A percentile compares a stretch with the other conserved stretches of the same genome.
Evolutionary conservation across 1,284 basidiomycete species (phyloP).

Genomic region (Cryptococcus maquisensis): DNA sequence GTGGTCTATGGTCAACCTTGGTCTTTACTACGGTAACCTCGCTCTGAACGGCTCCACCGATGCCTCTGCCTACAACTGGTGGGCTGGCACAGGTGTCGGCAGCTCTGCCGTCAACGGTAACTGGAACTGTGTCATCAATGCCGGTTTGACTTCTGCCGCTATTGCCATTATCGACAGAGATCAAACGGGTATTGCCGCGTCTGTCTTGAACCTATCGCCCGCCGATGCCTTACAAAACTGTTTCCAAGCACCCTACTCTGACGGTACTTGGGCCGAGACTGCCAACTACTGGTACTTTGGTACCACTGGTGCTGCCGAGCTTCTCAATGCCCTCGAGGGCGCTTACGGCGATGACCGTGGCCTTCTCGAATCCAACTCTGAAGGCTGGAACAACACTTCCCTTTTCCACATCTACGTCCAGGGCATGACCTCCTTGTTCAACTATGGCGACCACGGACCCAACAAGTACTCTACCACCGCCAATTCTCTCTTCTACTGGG

Average conservation of each 20-base stretch:
- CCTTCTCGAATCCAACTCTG: constrained; percentile 63
- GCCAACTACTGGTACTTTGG: constrained; percentile 96
- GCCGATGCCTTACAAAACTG: constrained; percentile 77
- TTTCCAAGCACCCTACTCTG: constrained; percentile 58
- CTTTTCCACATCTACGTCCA: constrained; percentile 85
- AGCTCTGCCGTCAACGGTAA: constrained; percentile 59
- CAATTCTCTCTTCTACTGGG: constrained; percentile 60
- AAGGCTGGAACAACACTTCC: constrained; percentile 67
- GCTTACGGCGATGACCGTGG: constrained; percentile 81
- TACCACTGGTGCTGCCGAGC: constrained; percentile 88
- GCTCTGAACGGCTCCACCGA: constrained; percentile 50
- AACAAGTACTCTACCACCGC: constrained; percentile 68
- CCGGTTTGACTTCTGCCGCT: constrained; percentile 80
- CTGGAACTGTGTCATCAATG: constrained; percentile 97
- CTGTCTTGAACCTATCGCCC: constrained; percentile 63
- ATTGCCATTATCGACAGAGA: constrained; percentile 88
- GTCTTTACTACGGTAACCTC: constrained; percentile 62
- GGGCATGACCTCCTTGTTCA: constrained; percentile 82
- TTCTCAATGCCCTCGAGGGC: constrained; percentile 73
- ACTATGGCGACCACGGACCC: constrained; percentile 89
- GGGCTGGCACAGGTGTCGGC: constrained; percentile 37
- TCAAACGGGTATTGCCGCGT: constrained; percentile 64
- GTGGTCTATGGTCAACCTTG: constrained; percentile 71
- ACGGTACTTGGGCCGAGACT: constrained; percentile 94
- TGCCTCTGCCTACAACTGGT: constrained; percentile 51